phyloP scores from a whole-genome alignment of 176 grass and related monocot species.

The Musa beccarii region DNA sequence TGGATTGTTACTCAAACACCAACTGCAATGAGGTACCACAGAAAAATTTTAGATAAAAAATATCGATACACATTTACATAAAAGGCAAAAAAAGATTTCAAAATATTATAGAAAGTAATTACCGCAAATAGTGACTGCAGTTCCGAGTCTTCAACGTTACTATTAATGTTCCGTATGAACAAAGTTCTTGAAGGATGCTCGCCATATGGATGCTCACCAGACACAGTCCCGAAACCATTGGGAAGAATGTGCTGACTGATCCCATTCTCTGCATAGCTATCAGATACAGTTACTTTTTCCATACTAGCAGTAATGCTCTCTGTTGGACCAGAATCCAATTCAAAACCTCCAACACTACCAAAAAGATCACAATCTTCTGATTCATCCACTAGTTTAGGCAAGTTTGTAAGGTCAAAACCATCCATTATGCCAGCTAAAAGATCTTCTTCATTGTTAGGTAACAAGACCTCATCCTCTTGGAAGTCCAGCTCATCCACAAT shows the following conservation, averaged over 20 bases:
- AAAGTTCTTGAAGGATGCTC: slow-evolving; percentile 52
- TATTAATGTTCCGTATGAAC: slow-evolving; percentile 48
- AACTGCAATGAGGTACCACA: background rate
- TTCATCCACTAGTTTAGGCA: slow-evolving; percentile 29
- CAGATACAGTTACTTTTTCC: slow-evolving; percentile 20
- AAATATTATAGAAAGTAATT: background rate
- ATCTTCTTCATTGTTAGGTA: slow-evolving; percentile 43
- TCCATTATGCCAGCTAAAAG: slow-evolving; percentile 42
- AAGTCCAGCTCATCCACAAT: slow-evolving; percentile 31
- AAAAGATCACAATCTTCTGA: slow-evolving; percentile 48
- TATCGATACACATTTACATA: background rate
- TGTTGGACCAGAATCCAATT: slow-evolving; percentile 31
- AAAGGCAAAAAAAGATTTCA: background rate
- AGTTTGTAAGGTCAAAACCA: slow-evolving; percentile 32
- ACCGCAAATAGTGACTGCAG: slow-evolving; percentile 39
- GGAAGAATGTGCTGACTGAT: slow-evolving; percentile 17
- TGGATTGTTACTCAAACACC: background rate
- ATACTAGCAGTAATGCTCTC: slow-evolving; percentile 30
- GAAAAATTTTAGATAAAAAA: background rate
- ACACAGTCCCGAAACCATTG: slow-evolving; percentile 28
- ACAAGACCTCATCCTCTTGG: slow-evolving; percentile 23
- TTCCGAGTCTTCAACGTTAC: slow-evolving; percentile 42
- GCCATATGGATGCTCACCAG: slow-evolving; percentile 45
- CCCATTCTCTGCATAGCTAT: slow-evolving; percentile 15
- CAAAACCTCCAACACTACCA: slow-evolving; percentile 34